Base-by-base conservation (phyloP, 2,329 filamentous ascomycete species). In the Verticillium nubilum region DNA sequence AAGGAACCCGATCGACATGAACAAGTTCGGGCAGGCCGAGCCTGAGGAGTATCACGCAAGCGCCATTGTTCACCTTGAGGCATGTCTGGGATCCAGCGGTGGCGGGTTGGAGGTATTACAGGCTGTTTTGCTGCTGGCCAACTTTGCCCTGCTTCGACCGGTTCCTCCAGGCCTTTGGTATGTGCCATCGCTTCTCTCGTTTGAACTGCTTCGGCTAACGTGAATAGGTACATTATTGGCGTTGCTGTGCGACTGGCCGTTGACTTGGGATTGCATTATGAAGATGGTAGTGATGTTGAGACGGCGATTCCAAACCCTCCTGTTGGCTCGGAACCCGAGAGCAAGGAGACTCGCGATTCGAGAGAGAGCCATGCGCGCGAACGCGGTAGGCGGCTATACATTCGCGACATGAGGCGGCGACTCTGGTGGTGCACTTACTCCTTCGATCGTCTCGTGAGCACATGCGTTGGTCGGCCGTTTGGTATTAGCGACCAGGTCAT, bases 351-450 rank as follows among this genome's bases (percentile, higher is more conserved):
- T 62, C 61, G 54, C 29, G 63, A 57, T 15, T 58, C 54, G 12
- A 52, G 47, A n/a, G 59, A 63, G 25, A 54, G 59, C 47, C 61
- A 68, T 66, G 69, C 64, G 58, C 73, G 75, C 68, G 80, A 73
- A 81, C 90, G 78, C 73, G 88, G 72, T 80, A 84, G 90, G 55
- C 84, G 91, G 60, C 86, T 96, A 73, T 97, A 92, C 83, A 82
- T 92, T 42, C 86, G 94, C 58, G 95, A 98, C 72, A 82, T 97
- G 63, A 86, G 92, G 57, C 84, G 94, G 59, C 85, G 94, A 31
- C 79, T 98, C 15, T 98, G 93, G 92, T 98, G 95, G 94, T 97
- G 92, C 75, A 93, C 93, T 1, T 98, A 98, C 74, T 94, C 91
- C 5, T 86, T 98, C 59, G 94, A 98, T 73, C 86, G 94, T n/a